Evolutionary conservation across 768 basidiomycete genomes (phyloP), one percentile per base, ranked within the genome.

Genomic region (Kwoniella europaea): DNA sequence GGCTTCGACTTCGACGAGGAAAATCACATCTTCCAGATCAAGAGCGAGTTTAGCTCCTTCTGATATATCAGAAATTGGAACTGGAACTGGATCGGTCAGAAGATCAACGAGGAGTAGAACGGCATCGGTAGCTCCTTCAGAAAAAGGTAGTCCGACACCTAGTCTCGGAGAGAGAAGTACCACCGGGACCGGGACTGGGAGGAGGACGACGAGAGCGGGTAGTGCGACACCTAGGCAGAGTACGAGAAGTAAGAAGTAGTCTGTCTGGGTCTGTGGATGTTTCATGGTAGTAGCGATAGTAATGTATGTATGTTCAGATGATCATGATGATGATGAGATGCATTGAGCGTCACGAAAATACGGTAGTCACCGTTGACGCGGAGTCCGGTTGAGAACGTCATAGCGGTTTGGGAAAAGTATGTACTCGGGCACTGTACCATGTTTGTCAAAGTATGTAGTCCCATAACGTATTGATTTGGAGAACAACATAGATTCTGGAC

Each of bases 131-230:
- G 43, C 56, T 15, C 65, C 68, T n/a, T 52, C 59, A 27, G 71
- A 74, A 43, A 55, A 65, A n/a, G 76, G 73, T 4, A 72, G 71
- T 71, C 76, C 76, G 56, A 77, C 76, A 35, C 73, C 73, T 18
- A 74, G 73, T 67, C 56, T 75, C 18, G 74, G 43, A 29, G 61
- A 24, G 22, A 53, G 22, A 18, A 53, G 43, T 61, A 57, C 41
- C 22, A 60, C 43, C 16, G 53, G 61, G 10, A 55, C 56, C 4
- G 57, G 46, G 10, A 44, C 2, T 18, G 24, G 53, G 57, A 65
- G 67, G 20, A 56, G 24, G 68, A 41, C 20, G 10, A 50, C 62
- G 2, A 72, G 67, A 55, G 71, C 63, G 18, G 66, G 71, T 0
- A 75, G 74, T 50, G 53, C 59, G n/a, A 75, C 74, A 16, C 74